phyloP scores from a whole-genome alignment of 2,329 filamentous ascomycete genomes.

The Thielaviopsis ethacetica region DNA sequence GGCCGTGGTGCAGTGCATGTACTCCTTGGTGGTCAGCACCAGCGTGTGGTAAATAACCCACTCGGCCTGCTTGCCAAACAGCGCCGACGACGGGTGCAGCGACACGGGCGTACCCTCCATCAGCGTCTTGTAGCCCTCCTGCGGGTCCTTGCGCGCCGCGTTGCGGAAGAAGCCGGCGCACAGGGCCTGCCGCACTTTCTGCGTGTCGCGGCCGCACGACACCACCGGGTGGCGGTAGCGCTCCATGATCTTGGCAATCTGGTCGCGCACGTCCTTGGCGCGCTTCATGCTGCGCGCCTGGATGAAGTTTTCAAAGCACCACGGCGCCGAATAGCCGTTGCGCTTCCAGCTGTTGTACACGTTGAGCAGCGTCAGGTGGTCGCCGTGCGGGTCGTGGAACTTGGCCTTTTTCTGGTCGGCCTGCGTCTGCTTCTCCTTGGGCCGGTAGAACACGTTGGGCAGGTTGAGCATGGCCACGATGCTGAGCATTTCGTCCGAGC shows the following conservation, averaged over 20 bases:
- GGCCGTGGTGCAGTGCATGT: constrained; percentile 86
- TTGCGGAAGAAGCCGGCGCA: constrained; percentile 95
- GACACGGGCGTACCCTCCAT: constrained; percentile 92
- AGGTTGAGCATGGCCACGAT: constrained; percentile 92
- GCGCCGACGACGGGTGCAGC: constrained; percentile 75
- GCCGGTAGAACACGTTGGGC: constrained; percentile 77
- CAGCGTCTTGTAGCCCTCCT: constrained; percentile 94
- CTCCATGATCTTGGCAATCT: constrained; percentile 86
- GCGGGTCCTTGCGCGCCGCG: constrained; percentile 81
- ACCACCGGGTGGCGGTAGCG: constrained; percentile 70
- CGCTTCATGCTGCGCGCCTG: constrained; percentile 78
- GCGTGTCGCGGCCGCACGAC: constrained; percentile 75
- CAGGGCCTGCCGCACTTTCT: constrained; percentile 72
- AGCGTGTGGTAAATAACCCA: constrained; percentile 90
- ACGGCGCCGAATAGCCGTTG: constrained; percentile 63
- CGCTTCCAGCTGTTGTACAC: constrained; percentile 97
- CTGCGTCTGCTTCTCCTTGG: constrained; percentile 91
- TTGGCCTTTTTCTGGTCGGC: constrained; percentile 96
- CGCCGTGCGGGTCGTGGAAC: constrained; percentile 88
- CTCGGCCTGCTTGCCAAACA: constrained; percentile 92
- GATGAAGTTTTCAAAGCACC: constrained; percentile 98
- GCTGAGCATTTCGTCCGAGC: constrained; percentile 83
- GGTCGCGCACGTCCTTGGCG: constrained; percentile 81
- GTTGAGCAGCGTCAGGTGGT: constrained; percentile 88
- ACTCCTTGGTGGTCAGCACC: constrained; percentile 89